Evolutionary conservation across 202 grass and related monocot genomes (phyloP).

Genomic region (Digitaria exilis): DNA sequence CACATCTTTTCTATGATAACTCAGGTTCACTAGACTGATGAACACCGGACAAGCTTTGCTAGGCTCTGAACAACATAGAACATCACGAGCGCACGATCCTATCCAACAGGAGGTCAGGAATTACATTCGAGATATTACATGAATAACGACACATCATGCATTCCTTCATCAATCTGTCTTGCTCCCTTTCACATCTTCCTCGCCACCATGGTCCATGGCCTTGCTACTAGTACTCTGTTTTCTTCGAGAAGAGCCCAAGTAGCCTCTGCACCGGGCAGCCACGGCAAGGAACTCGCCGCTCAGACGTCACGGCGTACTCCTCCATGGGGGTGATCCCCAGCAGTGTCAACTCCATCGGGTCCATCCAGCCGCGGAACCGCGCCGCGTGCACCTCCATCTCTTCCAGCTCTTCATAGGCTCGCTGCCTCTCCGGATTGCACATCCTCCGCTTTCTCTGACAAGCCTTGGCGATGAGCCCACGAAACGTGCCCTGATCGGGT

Average conservation of each 20-base stretch:
- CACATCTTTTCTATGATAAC: too few relatives aligned
- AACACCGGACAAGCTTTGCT: neutral
- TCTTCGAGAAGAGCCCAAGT: constrained; percentile 4
- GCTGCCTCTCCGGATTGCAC: neutral
- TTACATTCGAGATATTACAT: too few relatives aligned
- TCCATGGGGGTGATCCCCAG: neutral
- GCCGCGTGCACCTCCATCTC: neutral
- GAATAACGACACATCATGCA: neutral
- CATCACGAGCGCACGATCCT: too few relatives aligned
- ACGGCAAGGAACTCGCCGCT: neutral
- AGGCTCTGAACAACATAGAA: neutral
- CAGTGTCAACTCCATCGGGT: neutral
- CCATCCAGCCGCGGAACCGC: neutral
- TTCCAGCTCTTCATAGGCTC: neutral
- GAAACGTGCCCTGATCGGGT: neutral
- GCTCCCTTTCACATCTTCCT: neutral
- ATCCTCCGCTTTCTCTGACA: neutral
- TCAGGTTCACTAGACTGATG: too few relatives aligned
- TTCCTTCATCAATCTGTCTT: neutral
- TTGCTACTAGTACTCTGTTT: neutral
- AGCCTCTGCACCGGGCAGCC: neutral
- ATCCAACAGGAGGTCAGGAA: too few relatives aligned
- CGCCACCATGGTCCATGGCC: too few relatives aligned
- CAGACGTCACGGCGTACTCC: neutral
- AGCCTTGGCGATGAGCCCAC: too few relatives aligned